Base-by-base conservation (phyloP, 306 rosid species). In the Ceratonia siliqua region DNA sequence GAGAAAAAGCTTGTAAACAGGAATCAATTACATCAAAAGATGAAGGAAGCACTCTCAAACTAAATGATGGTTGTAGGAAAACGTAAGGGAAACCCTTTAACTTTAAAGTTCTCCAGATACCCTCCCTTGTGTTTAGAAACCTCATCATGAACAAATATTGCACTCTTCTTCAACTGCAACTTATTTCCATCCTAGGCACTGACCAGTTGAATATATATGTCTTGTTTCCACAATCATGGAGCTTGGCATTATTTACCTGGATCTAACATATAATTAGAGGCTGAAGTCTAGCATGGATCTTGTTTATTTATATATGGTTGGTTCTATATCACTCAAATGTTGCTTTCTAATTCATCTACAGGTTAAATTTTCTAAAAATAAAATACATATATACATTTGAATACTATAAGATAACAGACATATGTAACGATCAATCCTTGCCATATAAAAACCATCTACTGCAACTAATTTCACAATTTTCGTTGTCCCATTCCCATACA, bases 241-340 rank as follows among this genome's bases (percentile, higher is more conserved):
- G 20, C 21, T 49, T 49, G 1, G 33, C 54, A 28, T 42, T 30
- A 49, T 68, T 48, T 0, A 72, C 57, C 57, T 38, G 41, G 86
- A 78, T 82, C 83, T 68, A 61, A 53, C 48, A 38, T 15, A 59
- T 27, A 25, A 46, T 6, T 8, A 42, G 1, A 11, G 18, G 41
- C 1, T 36, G 36, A 59, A 12, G 32, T 41, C 21, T 5, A 57
- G 18, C 79, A 39, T 17, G 21, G 41, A 68, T 62, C 64, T 21
- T 32, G n/a, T 55, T 25, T 25, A 66, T 67, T 28, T 68, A 80
- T 58, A 79, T 39, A 52, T 14, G 59, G 35, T 56, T 62, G 55
- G 75, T 74, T 41, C 65, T 35, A 73, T 65, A 42, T 73, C n/a
- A n/a, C n/a, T n/a, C 80, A 53, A 61, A 42, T 25, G 12, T 18